Evolutionary conservation across 805 yeast genomes (phyloP), one percentile per base, ranked within the genome.

Genomic region (Lipomyces mesembrius): DNA sequence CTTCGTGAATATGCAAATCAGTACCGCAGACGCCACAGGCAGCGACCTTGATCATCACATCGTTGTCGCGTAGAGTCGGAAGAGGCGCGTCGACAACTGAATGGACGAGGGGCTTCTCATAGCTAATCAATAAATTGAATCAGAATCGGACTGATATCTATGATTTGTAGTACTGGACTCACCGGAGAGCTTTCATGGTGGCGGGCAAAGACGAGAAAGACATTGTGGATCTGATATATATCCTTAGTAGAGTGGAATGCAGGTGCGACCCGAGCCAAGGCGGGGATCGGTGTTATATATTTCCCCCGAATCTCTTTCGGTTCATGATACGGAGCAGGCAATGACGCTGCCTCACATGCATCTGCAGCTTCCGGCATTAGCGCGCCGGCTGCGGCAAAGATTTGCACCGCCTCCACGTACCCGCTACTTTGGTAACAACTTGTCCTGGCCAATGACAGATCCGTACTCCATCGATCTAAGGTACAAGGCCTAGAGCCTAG

Each of bases 21-120:
- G 71, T 68, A 7, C 71, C 71, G 55, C 71, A 68, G 11, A 68
- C 71, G 3, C 71, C 71, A 39, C 71, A 68, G 9, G 71, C 70
- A 6, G 52, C 60, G 20, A 68, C 71, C 61, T 66, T 65, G 64
- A 68, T 68, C 59, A 68, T 25, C 25, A 68, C 70, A 46, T 68
- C 71, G 51, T 59, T 66, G 59, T 61, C 65, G 29, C 71, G 71
- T 20, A 68, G 17, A 3, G 34, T 39, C 3, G 71, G 71, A 11
- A 68, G 59, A 1, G 71, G 71, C 1, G 62, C 63, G n/a, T 67
- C 64, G 22, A 32, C 51, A 29, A 68, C 57, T 5, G 69, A 37
- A 60, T 66, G 68, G 11, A 60, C 60, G 2, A 27, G 49, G 7
- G 71, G 71, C 67, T 63, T 62, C 63, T 68, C 69, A 60, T 68